Conservation (phyloP, 352 stramenopile species). For the Phytophthora aleatoria region DNA sequence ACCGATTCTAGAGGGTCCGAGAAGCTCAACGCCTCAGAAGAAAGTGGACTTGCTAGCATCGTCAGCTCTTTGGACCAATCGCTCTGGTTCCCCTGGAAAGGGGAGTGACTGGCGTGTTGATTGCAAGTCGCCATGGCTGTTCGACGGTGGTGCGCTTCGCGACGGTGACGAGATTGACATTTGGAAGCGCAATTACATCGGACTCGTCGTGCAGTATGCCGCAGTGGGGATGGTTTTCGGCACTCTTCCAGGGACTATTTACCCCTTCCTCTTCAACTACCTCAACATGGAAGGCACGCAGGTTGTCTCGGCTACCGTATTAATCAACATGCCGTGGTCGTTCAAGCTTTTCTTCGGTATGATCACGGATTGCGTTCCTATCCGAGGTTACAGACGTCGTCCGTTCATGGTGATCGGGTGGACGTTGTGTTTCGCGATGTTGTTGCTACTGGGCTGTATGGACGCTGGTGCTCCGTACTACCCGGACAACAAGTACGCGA, state of each 20-base stretch:
- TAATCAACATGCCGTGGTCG: slow-evolving; percentile 57
- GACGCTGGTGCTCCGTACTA: slow-evolving; percentile 53
- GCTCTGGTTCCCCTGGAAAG: slow-evolving; percentile 11
- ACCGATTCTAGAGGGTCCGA: slow-evolving; percentile 29
- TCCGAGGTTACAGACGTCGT: slow-evolving; percentile 55
- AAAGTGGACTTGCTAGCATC: slow-evolving; percentile 16
- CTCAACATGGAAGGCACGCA: slow-evolving; percentile 55
- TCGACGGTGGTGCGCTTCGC: slow-evolving; percentile 27
- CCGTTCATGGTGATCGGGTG: slow-evolving; percentile 68
- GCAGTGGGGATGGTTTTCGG: slow-evolving; percentile 46
- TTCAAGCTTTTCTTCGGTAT: slow-evolving; percentile 68
- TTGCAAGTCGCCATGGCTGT: slow-evolving; percentile 23
- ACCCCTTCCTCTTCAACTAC: slow-evolving; percentile 56
- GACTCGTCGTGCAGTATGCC: slow-evolving; percentile 50
- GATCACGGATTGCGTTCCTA: slow-evolving; percentile 53
- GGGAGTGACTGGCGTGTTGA: slow-evolving; percentile 22
- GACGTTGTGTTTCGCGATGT: slow-evolving; percentile 45
- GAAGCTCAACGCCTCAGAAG: slow-evolving; percentile 4
- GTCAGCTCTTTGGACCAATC: slow-evolving; percentile 1
- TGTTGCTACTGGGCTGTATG: slow-evolving; percentile 49
- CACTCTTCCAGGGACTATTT: slow-evolving; percentile 45
- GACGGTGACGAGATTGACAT: slow-evolving; percentile 32
- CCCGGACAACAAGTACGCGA: slow-evolving; percentile 26
- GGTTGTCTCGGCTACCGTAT: slow-evolving; percentile 38
- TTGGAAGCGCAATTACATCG: slow-evolving; percentile 46